These are phyloP conservation scores for Tardiomyces blankii DNA, from an alignment of 1,139 yeast genomes.

Conservation along the genomic window DNA sequence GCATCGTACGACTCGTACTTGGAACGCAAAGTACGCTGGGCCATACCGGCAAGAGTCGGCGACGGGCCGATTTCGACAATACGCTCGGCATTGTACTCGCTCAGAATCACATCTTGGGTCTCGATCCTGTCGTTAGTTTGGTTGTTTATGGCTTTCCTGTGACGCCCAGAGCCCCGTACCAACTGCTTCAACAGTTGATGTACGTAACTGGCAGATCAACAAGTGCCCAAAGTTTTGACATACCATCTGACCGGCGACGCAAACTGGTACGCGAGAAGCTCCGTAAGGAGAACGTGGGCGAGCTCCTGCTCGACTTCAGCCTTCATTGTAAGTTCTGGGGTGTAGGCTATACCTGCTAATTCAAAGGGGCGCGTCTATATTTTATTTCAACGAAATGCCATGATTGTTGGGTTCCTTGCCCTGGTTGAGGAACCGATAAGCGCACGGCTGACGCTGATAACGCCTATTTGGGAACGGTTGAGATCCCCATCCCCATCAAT, in stretches of 20 bases:
- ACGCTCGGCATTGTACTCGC: slow-evolving; percentile 90
- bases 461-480: not conserved
- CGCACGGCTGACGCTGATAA: not conserved
- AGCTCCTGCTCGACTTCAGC: slow-evolving; percentile 98
- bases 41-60: slow-evolving; percentile 98
- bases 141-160: not conserved
- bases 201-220: too few species aligned
- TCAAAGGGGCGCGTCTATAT: not conserved
- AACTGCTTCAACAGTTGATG: too few species aligned
- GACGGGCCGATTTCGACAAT: slow-evolving; percentile 98
- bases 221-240: too few species aligned
- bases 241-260: slow-evolving; percentile 98
- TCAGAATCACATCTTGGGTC: slow-evolving; percentile 94
- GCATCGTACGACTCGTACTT: slow-evolving; percentile 97
- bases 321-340: slow-evolving; percentile 45
- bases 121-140: slow-evolving; percentile 47
- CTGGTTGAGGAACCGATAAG: not conserved
- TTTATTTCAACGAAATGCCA: not conserved
- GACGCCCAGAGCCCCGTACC: too few species aligned
- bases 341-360: not conserved
- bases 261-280: slow-evolving; percentile 93
- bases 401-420: not conserved
- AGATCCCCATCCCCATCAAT: not conserved
- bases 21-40: slow-evolving; percentile 89
- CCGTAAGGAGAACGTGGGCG: slow-evolving; percentile 88